A percentile compares a stretch with the other conserved stretches of the same genome.
Conservation (phyloP, 257 asterid genomes). For the Solanum tarapatanum region DNA sequence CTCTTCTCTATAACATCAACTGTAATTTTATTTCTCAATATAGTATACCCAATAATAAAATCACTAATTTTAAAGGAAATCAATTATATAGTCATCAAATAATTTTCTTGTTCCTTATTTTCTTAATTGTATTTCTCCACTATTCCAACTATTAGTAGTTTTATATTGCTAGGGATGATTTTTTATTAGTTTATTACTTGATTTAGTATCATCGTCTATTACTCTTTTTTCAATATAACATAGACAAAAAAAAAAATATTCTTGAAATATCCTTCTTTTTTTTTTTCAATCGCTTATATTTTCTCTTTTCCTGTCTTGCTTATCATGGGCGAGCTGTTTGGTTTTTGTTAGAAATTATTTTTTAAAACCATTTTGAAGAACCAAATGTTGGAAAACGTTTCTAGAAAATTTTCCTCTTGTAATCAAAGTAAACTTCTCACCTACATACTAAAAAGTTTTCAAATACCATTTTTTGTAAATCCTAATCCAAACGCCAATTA, state of each 20-base stretch:
- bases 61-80: neutral
- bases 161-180: neutral
- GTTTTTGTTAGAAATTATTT: neutral
- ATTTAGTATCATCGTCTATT: neutral
- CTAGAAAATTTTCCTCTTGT: neutral
- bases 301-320: neutral
- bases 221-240: neutral
- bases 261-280: neutral
- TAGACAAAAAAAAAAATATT: neutral
- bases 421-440: neutral
- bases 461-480: neutral
- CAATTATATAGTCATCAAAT: neutral
- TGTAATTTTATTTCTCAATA: neutral
- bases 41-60: neutral
- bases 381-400: neutral
- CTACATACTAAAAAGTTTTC: neutral
- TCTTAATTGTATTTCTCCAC: neutral
- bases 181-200: neutral
- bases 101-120: neutral
- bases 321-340: neutral
- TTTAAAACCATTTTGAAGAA: neutral
- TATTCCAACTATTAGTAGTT: neutral
- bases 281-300: neutral
- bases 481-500: neutral
- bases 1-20: neutral